Evolutionary conservation across 2,329 filamentous ascomycete genomes (phyloP).

Genomic region (Colletotrichum lupini): DNA sequence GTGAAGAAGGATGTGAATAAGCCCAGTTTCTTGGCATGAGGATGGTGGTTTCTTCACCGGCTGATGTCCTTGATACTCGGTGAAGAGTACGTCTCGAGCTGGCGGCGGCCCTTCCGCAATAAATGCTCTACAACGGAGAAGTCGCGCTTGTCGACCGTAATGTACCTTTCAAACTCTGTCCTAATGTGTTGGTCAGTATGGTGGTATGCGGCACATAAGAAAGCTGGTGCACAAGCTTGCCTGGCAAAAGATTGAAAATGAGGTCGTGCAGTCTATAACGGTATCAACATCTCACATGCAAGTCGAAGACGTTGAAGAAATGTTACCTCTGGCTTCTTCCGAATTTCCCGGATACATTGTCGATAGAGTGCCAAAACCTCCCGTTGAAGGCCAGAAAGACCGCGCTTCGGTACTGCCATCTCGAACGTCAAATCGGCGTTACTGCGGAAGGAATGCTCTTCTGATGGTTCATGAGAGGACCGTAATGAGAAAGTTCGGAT

Average conservation of each 20-base stretch:
- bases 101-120: conserved; percentile 81
- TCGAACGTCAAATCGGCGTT: not conserved
- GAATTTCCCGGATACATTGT: conserved; percentile 82
- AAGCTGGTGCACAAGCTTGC: conserved; percentile 50
- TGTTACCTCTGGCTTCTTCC: conserved; percentile 80
- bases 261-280: conserved; percentile 61
- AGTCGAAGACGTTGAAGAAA: not conserved
- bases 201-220: not conserved
- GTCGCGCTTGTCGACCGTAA: conserved; percentile 80
- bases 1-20: not conserved
- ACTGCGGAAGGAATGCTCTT: not conserved
- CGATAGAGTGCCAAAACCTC: conserved; percentile 90
- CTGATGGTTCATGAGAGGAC: not conserved
- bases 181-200: conserved; percentile 52
- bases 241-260: conserved; percentile 75
- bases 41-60: conserved; percentile 41
- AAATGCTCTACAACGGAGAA: conserved; percentile 89
- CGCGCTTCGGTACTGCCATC: conserved; percentile 31
- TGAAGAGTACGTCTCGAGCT: conserved; percentile 84
- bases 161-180: conserved; percentile 79
- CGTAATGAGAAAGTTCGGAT: conserved; percentile 3
- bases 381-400: conserved; percentile 87
- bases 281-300: conserved; percentile 11
- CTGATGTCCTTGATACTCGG: conserved; percentile 83
- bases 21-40: not conserved